These are phyloP conservation scores for Asterochloris sp. DNA, from an alignment of 139 green algal species.

Conservation along the genomic window DNA sequence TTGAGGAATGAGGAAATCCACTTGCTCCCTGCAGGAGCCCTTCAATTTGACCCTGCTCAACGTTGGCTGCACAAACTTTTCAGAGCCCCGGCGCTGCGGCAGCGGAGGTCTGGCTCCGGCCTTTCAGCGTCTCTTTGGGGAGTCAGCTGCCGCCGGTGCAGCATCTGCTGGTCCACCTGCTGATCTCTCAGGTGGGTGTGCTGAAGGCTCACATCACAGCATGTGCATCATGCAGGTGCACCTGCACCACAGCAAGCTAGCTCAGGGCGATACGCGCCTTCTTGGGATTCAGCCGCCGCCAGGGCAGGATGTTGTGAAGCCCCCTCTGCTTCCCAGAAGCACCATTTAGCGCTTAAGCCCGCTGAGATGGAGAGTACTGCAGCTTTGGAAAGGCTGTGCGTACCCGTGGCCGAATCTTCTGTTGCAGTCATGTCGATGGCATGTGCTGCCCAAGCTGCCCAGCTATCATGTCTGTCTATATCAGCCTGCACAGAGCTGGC, in stretches of 20 bases:
- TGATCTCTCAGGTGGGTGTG: not conserved
- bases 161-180: not conserved
- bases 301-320: no score
- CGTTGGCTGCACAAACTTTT: slow-evolving; percentile 47
- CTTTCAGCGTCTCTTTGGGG: not conserved
- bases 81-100: slow-evolving; percentile 1
- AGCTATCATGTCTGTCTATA: no score
- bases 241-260: not conserved
- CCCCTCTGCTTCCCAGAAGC: no score
- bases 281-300: no score
- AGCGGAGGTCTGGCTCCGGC: not conserved
- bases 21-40: slow-evolving; percentile 11
- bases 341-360: not conserved
- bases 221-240: not conserved
- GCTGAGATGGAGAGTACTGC: not conserved
- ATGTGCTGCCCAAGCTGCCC: not conserved
- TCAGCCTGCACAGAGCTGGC: no score
- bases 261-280: no score
- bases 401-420: not conserved
- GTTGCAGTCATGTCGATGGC: not conserved
- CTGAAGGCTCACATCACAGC: not conserved
- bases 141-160: not conserved
- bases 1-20: no score
- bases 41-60: slow-evolving; percentile 77
- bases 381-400: not conserved